Evolutionary conservation across 257 asterid genomes (phyloP), one percentile per base, ranked within the genome.

Genomic region (Coffea eugenioides): DNA sequence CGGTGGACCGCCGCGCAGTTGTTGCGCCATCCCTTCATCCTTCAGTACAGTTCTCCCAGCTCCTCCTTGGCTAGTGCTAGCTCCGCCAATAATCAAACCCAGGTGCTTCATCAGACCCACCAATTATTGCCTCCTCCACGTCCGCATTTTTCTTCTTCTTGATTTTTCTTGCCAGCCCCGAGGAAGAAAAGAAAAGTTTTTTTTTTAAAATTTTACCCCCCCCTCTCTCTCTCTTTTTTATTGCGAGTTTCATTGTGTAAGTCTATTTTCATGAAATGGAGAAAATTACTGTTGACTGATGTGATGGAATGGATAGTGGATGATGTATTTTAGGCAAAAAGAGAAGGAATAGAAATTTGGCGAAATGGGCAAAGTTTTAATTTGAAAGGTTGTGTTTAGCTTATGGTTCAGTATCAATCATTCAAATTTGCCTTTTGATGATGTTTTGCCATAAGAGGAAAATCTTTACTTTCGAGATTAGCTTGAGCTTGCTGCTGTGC

Each of bases 81-180:
- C 72, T 52, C 75, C 10, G 65, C 45, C 67, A 78, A 36, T n/a
- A 80, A 56, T 72, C 59, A 79, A 49, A 83, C 80, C 78, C 90
- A 87, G 80, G 77, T 86, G 52, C 85, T 81, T 83, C 94, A 84
- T 82, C 90, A 85, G 88, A 54, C 91, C 48, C 88, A 85, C 68
- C 94, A 89, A 82, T 83, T 89, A 59, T 71, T 92, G 49, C 97
- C 95, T 71, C 97, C 97, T 52, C 95, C 92, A 3, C 91, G 87
- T n/a, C 91, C 89, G n/a, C 93, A 80, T 75, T 89, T 83, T 68
- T 90, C 94, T 16, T 89, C 92, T 2, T 82, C 92, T 78, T 92
- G 88, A 88, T 16, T 5, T 13, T 39, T 48, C 67, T 64, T 25
- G 39, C 21, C 2, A 52, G 0, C 15, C 20, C 59, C 59, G 3